Percentiles rank a stretch among this genome's conserved stretches.
These are phyloP conservation scores for Coemansia sp. DNA, from an alignment of 192 early-diverging fungal genomes.

Conservation along the genomic window DNA sequence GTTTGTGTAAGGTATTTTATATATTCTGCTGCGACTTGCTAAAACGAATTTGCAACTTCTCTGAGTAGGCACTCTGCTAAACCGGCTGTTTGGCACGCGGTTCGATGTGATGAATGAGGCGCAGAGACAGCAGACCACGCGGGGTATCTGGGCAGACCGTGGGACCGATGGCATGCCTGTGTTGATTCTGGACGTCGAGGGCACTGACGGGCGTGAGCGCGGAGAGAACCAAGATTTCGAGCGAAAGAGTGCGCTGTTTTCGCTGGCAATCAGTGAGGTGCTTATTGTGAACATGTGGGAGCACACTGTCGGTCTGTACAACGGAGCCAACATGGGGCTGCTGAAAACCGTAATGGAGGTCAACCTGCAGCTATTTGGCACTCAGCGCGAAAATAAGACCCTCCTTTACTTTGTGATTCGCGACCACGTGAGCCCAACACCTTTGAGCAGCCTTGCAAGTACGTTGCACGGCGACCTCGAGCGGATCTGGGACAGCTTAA, in stretches of 20 bases:
- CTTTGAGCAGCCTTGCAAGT: conserved; percentile 73
- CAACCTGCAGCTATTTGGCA: conserved; percentile 94
- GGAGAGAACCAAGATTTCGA: conserved; percentile 99
- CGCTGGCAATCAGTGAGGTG: conserved; percentile 91
- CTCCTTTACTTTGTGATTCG: conserved; percentile 94
- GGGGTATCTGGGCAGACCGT: conserved; percentile 96
- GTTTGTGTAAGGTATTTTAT: no score
- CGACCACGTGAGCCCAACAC: conserved; percentile 88
- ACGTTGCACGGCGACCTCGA: conserved; percentile 82
- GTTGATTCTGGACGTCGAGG: conserved; percentile 97
- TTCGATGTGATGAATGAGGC: conserved; percentile 96
- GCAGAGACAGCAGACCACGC: conserved; percentile 88
- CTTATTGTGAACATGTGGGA: conserved; percentile 99
- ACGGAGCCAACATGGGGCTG: conserved; percentile 98
- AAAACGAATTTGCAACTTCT: no score
- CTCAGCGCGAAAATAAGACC: conserved; percentile 81
- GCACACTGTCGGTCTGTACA: conserved; percentile 94
- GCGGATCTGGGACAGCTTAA: conserved; percentile 86
- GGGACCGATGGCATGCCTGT: conserved; percentile 70
- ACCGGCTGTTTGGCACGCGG: conserved; percentile 88
- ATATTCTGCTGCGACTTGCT: no score
- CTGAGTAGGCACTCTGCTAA: conserved; percentile 79
- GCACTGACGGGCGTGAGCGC: conserved; percentile 96
- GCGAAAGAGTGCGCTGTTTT: conserved; percentile 96
- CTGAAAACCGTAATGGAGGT: conserved; percentile 99